These are phyloP conservation scores for Casuarina cunninghamiana DNA, from an alignment of 306 rosid species.

Conservation along the genomic window DNA sequence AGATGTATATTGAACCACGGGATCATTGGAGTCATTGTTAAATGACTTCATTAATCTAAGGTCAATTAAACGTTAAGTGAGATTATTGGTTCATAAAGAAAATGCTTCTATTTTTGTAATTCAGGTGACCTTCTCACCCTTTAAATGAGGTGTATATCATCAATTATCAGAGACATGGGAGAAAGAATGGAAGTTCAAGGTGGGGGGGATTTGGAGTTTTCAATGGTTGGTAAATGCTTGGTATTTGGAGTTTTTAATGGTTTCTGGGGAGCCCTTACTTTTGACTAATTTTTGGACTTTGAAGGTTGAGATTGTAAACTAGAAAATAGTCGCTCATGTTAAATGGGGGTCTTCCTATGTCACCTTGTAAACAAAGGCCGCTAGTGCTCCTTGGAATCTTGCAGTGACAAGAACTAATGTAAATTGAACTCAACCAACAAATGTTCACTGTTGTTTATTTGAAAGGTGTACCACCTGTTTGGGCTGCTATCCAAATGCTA, in stretches of 20 bases:
- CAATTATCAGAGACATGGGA: background rate
- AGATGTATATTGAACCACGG: background rate
- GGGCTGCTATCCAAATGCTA: background rate
- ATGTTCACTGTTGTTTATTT: background rate
- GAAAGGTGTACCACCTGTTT: background rate
- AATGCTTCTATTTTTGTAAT: background rate
- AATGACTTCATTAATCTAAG: background rate
- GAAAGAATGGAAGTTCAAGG: too few relatives aligned
- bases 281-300: background rate
- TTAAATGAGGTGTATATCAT: background rate
- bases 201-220: too few relatives aligned
- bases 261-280: background rate
- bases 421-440: background rate
- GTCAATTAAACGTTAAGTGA: background rate
- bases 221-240: too few relatives aligned
- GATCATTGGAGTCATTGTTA: background rate
- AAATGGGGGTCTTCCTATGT: background rate
- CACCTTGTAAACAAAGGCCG: background rate
- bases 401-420: background rate
- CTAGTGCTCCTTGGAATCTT: background rate
- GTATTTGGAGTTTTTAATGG: background rate
- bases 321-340: background rate
- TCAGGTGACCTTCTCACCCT: background rate
- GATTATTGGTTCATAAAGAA: background rate
- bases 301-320: background rate